phyloP scores from a whole-genome alignment of 2,329 filamentous ascomycete species.

The Coniochaeta sp. region DNA sequence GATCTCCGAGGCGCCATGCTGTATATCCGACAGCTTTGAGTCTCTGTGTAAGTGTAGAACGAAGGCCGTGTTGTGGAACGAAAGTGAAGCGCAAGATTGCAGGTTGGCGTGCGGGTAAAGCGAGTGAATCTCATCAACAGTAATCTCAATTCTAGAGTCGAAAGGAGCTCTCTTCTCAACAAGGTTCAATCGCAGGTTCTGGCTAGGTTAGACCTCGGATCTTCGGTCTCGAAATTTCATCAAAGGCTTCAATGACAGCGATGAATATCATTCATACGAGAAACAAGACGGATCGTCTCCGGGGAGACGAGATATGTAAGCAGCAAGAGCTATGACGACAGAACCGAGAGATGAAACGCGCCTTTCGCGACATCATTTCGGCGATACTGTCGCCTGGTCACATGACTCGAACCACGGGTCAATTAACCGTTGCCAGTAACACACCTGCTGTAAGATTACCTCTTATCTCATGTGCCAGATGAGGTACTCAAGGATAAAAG shows the following conservation, averaged over 20 bases:
- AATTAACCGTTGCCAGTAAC: not conserved
- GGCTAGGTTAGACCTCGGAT: not conserved
- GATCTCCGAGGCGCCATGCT: slow-evolving; percentile 24
- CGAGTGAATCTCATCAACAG: not conserved
- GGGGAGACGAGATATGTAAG: not conserved
- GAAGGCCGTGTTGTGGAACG: not conserved
- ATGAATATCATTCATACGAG: not conserved
- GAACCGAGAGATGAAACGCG: slow-evolving; percentile 8
- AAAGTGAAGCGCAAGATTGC: not conserved
- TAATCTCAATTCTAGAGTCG: not conserved
- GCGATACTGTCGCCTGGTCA: slow-evolving; percentile 16
- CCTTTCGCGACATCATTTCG: slow-evolving; percentile 5
- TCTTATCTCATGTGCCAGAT: too few species aligned
- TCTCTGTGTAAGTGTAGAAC: not conserved
- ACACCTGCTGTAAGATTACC: too few species aligned
- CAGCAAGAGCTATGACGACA: not conserved
- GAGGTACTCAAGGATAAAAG: too few species aligned
- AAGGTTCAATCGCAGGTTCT: not conserved
- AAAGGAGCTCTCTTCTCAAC: not conserved
- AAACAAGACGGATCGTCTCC: not conserved
- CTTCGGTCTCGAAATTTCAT: not conserved
- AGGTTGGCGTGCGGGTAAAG: not conserved
- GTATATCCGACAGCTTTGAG: not conserved
- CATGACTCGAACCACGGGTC: slow-evolving; percentile 8
- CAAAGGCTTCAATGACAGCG: not conserved